phyloP scores from a whole-genome alignment of 371 early-diverging fungal genomes.

The Ecytonucleospora hepatopenaei region DNA sequence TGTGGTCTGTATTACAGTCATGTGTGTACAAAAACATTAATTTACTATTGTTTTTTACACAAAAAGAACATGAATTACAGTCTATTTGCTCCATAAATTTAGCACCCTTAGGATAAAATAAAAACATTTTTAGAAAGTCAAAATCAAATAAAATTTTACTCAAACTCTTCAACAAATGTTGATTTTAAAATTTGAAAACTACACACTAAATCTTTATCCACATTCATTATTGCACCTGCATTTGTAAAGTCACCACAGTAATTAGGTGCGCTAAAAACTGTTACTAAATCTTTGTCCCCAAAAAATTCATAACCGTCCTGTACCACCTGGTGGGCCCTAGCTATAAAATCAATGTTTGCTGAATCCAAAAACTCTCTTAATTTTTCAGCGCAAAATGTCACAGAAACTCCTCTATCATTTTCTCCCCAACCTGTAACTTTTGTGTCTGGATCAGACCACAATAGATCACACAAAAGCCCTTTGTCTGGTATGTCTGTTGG shows the following conservation, averaged over 20 bases:
- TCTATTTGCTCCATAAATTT: no score
- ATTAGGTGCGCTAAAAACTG: constrained; percentile 84
- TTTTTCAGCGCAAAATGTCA: constrained; percentile 72
- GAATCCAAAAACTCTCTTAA: constrained; percentile 71
- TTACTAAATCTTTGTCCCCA: constrained; percentile 75
- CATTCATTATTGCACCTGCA: constrained; percentile 89
- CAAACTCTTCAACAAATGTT: constrained; percentile 24
- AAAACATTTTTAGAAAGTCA: no score
- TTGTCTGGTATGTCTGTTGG: constrained; percentile 86
- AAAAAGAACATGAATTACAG: no score
- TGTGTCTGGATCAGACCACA: constrained; percentile 59
- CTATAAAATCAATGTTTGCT: constrained; percentile 67
- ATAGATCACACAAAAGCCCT: constrained; percentile 64
- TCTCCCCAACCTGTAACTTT: constrained; percentile 73
- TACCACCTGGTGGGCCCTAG: constrained; percentile 91
- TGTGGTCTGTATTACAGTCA: background rate
- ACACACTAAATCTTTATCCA: constrained; percentile 80
- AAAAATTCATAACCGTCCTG: constrained; percentile 96
- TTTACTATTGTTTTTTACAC: no score
- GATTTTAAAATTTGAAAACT: constrained; percentile 64
- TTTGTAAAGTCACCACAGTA: constrained; percentile 88
- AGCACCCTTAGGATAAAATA: no score
- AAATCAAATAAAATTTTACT: no score
- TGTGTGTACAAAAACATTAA: background rate
- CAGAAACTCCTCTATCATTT: constrained; percentile 80